phyloP scores from a whole-genome alignment of 176 grass and related monocot species.

The Ananas comosus region DNA sequence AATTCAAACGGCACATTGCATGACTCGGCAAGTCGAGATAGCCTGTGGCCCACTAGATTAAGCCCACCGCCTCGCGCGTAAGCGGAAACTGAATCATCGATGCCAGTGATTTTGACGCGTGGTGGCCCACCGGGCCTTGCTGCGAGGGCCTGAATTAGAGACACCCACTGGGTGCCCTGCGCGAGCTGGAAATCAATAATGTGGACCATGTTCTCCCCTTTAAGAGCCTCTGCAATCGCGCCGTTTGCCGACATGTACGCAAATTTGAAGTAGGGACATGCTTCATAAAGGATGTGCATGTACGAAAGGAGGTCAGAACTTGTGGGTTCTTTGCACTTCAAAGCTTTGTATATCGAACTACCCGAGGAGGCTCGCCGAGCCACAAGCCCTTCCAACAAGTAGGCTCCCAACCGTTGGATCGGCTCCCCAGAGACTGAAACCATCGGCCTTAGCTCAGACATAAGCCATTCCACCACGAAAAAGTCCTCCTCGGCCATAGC shows the following conservation, averaged over 20 bases:
- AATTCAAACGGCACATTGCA: conserved; percentile 90
- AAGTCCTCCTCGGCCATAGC: conserved; percentile 58
- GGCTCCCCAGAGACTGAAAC: conserved; percentile 87
- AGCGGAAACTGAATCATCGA: conserved; percentile 72
- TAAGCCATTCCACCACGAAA: conserved; percentile 30
- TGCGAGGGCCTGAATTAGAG: conserved; percentile 73
- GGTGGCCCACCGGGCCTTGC: conserved; percentile 64
- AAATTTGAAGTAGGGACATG: conserved; percentile 94
- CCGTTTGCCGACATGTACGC: conserved; percentile 84
- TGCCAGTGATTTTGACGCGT: conserved; percentile 55
- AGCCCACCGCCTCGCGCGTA: conserved; percentile 75
- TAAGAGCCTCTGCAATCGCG: conserved; percentile 69
- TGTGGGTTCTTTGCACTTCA: conserved; percentile 85
- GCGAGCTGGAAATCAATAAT: conserved; percentile 95
- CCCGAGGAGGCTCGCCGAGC: conserved; percentile 65
- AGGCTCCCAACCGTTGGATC: conserved; percentile 65
- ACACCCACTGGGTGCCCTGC: conserved; percentile 79
- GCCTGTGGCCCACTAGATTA: conserved; percentile 52
- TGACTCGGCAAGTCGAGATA: conserved; percentile 55
- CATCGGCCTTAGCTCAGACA: conserved; percentile 65
- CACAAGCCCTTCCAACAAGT: conserved; percentile 91
- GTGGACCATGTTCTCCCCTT: conserved; percentile 70
- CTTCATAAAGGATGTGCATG: conserved; percentile 89
- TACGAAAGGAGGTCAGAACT: conserved; percentile 83
- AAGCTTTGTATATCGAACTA: conserved; percentile 81